These are phyloP conservation scores for Diplogelasinospora grovesii DNA, from an alignment of 495 filamentous ascomycete genomes.

Conservation along the genomic window DNA sequence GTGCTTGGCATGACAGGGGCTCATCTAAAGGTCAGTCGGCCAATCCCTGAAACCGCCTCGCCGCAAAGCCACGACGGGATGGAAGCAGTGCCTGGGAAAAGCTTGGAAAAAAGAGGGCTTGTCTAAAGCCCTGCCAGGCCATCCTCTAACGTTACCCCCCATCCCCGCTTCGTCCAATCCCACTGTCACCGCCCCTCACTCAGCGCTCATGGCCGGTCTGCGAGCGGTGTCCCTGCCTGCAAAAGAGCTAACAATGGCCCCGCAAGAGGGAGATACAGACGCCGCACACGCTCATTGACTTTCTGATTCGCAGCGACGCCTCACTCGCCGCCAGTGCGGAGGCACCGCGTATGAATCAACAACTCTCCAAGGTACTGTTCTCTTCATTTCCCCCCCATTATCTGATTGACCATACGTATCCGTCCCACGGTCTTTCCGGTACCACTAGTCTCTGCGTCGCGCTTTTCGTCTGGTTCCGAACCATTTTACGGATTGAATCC, in stretches of 20 bases:
- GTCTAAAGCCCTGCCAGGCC: neutral
- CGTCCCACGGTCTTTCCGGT: no score
- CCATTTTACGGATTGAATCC: slow-evolving; percentile 5
- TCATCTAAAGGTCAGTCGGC: slow-evolving; percentile 22
- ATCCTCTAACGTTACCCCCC: slow-evolving; percentile 2
- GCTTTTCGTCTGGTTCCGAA: neutral
- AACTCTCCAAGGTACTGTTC: slow-evolving; percentile 39
- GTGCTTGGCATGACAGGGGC: slow-evolving; percentile 27
- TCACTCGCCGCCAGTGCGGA: slow-evolving; percentile 33
- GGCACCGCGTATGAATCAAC: slow-evolving; percentile 44
- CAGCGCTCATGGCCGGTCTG: neutral
- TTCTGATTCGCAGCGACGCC: slow-evolving; percentile 20
- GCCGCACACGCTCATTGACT: slow-evolving; percentile 15
- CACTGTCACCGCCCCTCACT: neutral
- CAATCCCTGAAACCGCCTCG: slow-evolving; percentile 23
- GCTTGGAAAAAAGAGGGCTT: neutral
- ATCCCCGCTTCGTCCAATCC: slow-evolving; percentile 5
- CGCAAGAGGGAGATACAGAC: slow-evolving; percentile 12
- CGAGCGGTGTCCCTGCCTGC: neutral
- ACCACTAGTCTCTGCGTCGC: neutral
- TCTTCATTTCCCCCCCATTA: slow-evolving; percentile 1
- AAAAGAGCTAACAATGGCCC: slow-evolving; percentile 13
- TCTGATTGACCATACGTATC: no score
- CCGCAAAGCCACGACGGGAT: slow-evolving; percentile 16
- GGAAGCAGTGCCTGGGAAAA: slow-evolving; percentile 2